These are phyloP conservation scores for Ogataea glucozyma DNA, from an alignment of 805 yeast genomes.

Conservation along the genomic window DNA sequence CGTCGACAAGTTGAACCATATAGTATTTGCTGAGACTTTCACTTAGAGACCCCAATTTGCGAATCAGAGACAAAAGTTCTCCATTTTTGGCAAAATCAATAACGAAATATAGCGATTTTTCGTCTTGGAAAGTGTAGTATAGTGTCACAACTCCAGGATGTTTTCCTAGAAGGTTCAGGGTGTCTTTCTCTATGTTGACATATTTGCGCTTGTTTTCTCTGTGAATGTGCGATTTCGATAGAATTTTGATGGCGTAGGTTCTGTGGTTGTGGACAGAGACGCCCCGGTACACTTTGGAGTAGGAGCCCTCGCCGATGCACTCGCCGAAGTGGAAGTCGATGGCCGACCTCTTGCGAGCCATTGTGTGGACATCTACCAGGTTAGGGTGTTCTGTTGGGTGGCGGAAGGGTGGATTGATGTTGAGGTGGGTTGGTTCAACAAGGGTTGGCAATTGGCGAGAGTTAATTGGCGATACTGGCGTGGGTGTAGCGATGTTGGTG, in stretches of 20 bases:
- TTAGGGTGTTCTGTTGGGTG: background rate
- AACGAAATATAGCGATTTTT: constrained; percentile 82
- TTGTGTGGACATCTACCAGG: constrained; percentile 13
- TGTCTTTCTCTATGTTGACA: constrained; percentile 91
- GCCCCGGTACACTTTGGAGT: constrained; percentile 90
- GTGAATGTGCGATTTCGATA: constrained; percentile 90
- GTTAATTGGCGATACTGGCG: too few relatives aligned
- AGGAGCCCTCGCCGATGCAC: constrained; percentile 92
- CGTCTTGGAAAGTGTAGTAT: constrained; percentile 94
- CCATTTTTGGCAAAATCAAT: constrained; percentile 94
- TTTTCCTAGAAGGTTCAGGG: constrained; percentile 81
- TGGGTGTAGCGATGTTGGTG: too few relatives aligned
- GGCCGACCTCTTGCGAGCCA: constrained; percentile 54
- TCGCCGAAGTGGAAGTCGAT: constrained; percentile 88
- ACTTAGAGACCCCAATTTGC: constrained; percentile 74
- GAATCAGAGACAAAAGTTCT: constrained; percentile 79
- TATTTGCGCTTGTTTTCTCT: constrained; percentile 93
- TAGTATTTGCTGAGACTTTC: constrained; percentile 78
- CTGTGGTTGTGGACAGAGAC: constrained; percentile 70
- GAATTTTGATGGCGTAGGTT: constrained; percentile 86
- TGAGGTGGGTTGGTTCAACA: too few relatives aligned
- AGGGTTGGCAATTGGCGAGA: too few relatives aligned
- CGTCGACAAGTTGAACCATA: constrained; percentile 85
- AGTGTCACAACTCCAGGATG: constrained; percentile 95
- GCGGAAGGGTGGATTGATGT: background rate